These are phyloP conservation scores for Apophysomyces trapeziformis DNA, from an alignment of 371 early-diverging fungal genomes.

Conservation along the genomic window DNA sequence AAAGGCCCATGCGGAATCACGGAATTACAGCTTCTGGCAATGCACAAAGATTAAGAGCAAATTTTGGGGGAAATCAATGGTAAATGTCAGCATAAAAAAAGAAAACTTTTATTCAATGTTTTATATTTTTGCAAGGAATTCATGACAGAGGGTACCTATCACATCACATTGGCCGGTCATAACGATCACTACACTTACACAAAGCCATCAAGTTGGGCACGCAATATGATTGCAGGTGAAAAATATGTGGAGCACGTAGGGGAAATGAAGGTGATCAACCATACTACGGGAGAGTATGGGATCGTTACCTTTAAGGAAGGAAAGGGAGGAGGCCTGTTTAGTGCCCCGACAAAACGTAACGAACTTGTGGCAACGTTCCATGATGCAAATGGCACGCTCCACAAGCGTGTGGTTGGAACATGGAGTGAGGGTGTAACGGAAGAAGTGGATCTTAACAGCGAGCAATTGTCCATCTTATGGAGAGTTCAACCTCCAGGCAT, in stretches of 20 bases:
- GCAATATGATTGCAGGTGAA: conserved; percentile 81
- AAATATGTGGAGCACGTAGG: conserved; percentile 83
- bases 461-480: conserved; percentile 80
- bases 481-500: conserved; percentile 67
- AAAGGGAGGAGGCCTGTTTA: conserved; percentile 59
- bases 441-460: conserved; percentile 49
- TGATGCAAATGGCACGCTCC: conserved; percentile 53
- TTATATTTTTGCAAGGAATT: conserved; percentile 56
- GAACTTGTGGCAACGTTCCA: conserved; percentile 70
- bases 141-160: conserved; percentile 71
- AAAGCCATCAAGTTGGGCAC: conserved; percentile 84
- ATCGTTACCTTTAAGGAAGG: conserved; percentile 67
- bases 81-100: not conserved
- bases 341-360: conserved; percentile 61
- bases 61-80: conserved; percentile 78
- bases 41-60: conserved; percentile 78
- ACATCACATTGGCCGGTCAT: conserved; percentile 65
- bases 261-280: conserved; percentile 75
- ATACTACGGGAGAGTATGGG: conserved; percentile 70
- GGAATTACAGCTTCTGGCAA: conserved; percentile 71
- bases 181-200: conserved; percentile 77
- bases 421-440: conserved; percentile 65
- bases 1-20: conserved; percentile 74
- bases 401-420: conserved; percentile 55
- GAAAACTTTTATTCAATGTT: not conserved